These are phyloP conservation scores for Aspergillus nidulans DNA, from an alignment of 495 filamentous ascomycete genomes.

Conservation along the genomic window DNA sequence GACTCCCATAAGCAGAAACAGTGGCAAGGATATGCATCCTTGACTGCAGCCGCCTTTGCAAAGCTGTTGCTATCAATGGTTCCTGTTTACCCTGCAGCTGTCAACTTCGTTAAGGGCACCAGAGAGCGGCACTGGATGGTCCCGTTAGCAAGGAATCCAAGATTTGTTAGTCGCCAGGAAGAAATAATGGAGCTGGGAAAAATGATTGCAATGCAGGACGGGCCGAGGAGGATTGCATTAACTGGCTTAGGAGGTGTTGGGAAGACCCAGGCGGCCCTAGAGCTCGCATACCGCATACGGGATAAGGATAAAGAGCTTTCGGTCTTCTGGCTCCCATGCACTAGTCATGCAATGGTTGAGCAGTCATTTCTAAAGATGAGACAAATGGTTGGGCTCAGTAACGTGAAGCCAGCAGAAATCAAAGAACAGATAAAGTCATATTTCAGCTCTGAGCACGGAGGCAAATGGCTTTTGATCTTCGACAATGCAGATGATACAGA, in stretches of 20 bases:
- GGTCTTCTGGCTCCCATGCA: background rate
- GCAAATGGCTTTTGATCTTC: background rate
- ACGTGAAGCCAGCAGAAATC: background rate
- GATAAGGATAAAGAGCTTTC: background rate
- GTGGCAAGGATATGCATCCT: constrained; percentile 7
- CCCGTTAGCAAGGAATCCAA: too few relatives aligned
- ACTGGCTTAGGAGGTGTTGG: too few relatives aligned
- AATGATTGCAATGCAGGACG: too few relatives aligned
- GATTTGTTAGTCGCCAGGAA: too few relatives aligned
- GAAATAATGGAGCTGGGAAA: too few relatives aligned
- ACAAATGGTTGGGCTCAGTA: background rate
- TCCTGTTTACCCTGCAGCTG: background rate
- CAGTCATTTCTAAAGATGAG: background rate
- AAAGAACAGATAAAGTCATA: background rate
- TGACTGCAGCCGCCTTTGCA: constrained; percentile 29
- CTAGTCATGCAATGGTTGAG: background rate
- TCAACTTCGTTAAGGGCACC: too few relatives aligned
- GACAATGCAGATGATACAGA: background rate
- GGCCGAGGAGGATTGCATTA: constrained; percentile 12
- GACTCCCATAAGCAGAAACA: background rate
- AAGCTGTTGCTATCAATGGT: constrained; percentile 23
- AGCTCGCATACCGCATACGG: too few relatives aligned
- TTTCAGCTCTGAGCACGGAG: background rate
- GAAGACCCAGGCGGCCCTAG: constrained; percentile 36
- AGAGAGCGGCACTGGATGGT: too few relatives aligned